Base-by-base conservation (phyloP, 2,329 filamentous ascomycete species). In the Magnaporthiopsis incrustans region DNA sequence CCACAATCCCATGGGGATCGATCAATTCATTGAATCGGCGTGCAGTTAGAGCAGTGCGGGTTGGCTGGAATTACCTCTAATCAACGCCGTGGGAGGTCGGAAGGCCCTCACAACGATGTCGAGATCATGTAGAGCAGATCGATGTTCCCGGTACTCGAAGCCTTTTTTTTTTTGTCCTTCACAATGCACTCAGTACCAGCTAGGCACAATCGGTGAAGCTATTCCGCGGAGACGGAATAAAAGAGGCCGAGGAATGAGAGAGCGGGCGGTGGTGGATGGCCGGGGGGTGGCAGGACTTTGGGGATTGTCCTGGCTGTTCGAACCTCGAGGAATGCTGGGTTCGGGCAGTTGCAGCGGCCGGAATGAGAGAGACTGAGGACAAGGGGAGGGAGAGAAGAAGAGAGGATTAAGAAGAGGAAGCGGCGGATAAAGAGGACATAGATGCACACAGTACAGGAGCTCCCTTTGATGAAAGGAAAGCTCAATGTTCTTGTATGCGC, bases 101-200 rank as follows among this genome's bases (percentile, higher is more conserved):
- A 65, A 62, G 65, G 64, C 65, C 65, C 65, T 65, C 53, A 57
- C 63, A 64, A 65, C 65, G 65, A 66, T 64, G 65, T 64, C 38
- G 38, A 66, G 66, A 68, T 70, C 69, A 70, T 68, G 68, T 67
- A 69, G 64, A 65, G 64, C 65, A 64, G 59, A 57, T 33, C 61
- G 27, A 26, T 61, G 26, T 61, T 61, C 33, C 35, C 59, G 38
- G 15, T 64, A 61, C 59, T 56, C 61, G 59, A 59, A 53, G 18
- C 44, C 64, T 62, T 64, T 61, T 58, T 65, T 63, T 44, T 58
- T 65, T 63, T 44, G 38, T 44, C 32, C 35, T 33, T 35, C 11
- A 60, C 59, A 32, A 33, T 60, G 59, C 59, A 60, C 59, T 60
- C 59, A 60, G 59, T 35, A 60, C 59, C 59, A 61, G 59, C 59